Percentiles rank a stretch among this genome's conserved stretches.
Conservation (phyloP, 1,284 basidiomycete genomes). For the Boletus sp. region DNA sequence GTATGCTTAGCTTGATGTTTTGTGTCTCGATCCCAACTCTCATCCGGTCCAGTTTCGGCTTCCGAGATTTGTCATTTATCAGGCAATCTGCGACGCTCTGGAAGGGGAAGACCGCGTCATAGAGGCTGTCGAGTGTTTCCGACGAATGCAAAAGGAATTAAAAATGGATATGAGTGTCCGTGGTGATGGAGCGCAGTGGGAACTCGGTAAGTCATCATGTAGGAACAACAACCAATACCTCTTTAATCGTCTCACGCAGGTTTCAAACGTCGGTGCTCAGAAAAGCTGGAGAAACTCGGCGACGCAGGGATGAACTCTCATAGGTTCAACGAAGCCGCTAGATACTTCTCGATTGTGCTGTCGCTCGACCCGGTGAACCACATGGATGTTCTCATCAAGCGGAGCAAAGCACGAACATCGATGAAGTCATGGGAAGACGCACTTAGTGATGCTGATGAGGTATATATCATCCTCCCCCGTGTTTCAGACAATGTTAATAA, state of each 20-base stretch:
- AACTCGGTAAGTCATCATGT: neutral
- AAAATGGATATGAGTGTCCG: neutral
- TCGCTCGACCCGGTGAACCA: neutral
- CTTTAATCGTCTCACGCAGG: neutral
- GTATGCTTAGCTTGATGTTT: neutral
- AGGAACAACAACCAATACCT: neutral
- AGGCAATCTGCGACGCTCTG: neutral
- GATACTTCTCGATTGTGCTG: neutral
- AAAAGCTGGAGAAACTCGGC: neutral
- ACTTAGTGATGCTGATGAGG: constrained; percentile 1
- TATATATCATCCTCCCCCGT: neutral
- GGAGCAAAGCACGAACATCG: neutral
- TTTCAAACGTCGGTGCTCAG: neutral
- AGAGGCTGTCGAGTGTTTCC: neutral
- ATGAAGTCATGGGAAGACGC: constrained; percentile 2
- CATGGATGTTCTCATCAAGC: neutral
- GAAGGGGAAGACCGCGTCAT: neutral
- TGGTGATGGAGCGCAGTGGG: neutral
- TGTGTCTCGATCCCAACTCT: neutral
- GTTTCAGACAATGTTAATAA: neutral
- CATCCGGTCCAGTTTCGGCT: neutral
- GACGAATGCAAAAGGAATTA: neutral
- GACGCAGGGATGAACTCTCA: neutral
- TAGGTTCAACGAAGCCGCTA: neutral
- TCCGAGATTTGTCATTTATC: neutral